Conservation (phyloP, 1,139 yeast genomes). For the Arxiozyma slooffiae region DNA sequence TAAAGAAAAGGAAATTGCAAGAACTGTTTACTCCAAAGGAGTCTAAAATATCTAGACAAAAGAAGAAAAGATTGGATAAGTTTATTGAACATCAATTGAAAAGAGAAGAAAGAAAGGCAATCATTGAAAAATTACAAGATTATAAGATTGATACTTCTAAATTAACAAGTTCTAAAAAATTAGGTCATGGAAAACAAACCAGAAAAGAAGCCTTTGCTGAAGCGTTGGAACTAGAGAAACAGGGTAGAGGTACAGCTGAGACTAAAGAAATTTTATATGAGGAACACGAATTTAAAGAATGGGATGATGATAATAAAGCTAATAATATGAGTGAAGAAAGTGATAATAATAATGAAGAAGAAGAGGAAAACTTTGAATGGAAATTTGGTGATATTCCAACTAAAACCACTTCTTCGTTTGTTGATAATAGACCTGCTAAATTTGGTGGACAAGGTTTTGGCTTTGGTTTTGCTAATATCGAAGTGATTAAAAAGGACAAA, state of each 20-base stretch:
- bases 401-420: constrained; percentile 40
- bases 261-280: constrained; percentile 61
- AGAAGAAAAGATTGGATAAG: constrained; percentile 68
- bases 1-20: constrained; percentile 54
- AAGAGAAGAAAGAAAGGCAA: constrained; percentile 75
- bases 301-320: constrained; percentile 41
- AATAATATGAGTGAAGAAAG: constrained; percentile 14
- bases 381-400: constrained; percentile 24
- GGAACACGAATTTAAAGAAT: constrained; percentile 53
- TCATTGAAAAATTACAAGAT: constrained; percentile 61
- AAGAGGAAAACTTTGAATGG: constrained; percentile 26
- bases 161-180: constrained; percentile 59
- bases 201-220: constrained; percentile 61
- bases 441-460: constrained; percentile 56
- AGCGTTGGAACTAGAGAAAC: constrained; percentile 63
- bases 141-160: constrained; percentile 65
- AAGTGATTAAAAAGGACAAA: constrained; percentile 39
- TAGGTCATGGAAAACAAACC: constrained; percentile 73
- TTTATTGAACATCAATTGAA: constrained; percentile 81
- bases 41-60: constrained; percentile 59
- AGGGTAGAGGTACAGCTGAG: constrained; percentile 62
- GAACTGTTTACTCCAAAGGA: constrained; percentile 46
- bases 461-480: constrained; percentile 52
- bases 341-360: constrained; percentile 20
- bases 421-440: constrained; percentile 62